phyloP scores from a whole-genome alignment of 2,329 filamentous ascomycete genomes.

The Calonectria hongkongensis region DNA sequence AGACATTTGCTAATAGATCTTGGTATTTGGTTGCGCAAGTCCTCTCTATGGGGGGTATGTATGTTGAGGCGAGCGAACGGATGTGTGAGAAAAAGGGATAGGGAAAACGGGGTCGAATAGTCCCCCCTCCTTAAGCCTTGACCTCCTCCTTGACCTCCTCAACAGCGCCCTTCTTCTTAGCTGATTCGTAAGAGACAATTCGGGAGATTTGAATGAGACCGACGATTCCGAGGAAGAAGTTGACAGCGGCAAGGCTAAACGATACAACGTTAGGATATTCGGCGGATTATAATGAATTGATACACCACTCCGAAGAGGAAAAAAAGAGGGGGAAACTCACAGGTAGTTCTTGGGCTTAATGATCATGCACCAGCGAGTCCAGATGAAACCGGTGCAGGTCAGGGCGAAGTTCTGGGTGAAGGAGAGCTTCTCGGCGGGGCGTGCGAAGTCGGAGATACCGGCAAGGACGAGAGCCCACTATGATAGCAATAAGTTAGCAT shows the following conservation, averaged over 20 bases:
- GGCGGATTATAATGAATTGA: neutral
- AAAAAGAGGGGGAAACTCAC: conserved; percentile 66
- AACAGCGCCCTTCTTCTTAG: conserved; percentile 71
- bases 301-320: neutral
- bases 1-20: conserved; percentile 1
- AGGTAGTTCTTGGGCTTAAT: conserved; percentile 96
- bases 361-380: conserved; percentile 99
- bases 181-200: conserved; percentile 80
- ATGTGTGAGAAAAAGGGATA: neutral
- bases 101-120: conserved; percentile 4
- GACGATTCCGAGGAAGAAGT: conserved; percentile 96
- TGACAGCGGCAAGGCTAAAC: conserved; percentile 89
- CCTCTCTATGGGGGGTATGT: conserved; percentile 15
- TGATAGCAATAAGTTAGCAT: conserved; percentile 39
- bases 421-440: conserved; percentile 94
- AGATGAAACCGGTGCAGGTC: conserved; percentile 94
- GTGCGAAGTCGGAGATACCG: conserved; percentile 92
- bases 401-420: conserved; percentile 94
- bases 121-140: conserved; percentile 48
- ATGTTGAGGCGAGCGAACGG: conserved; percentile 15
- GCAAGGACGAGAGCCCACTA: conserved; percentile 95
- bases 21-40: neutral
- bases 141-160: conserved; percentile 63
- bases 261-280: neutral
- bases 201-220: conserved; percentile 88